Evolutionary conservation across 768 basidiomycete species (phyloP).

Genomic region (Austroboletus festivus): DNA sequence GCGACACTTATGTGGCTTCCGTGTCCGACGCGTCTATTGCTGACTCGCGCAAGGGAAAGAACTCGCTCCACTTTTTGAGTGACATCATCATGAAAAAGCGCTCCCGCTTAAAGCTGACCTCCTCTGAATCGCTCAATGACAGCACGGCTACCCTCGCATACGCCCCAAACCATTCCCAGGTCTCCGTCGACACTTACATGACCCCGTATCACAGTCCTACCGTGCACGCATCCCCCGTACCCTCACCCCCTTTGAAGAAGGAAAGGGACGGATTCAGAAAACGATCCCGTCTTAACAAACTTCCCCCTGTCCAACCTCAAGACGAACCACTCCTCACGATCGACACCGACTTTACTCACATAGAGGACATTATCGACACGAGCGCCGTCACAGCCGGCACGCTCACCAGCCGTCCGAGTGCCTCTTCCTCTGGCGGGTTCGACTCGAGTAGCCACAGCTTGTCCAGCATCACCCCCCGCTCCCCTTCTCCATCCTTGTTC

Average conservation of each 20-base stretch:
- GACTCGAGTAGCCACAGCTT: conserved; percentile 35
- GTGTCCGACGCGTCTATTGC: conserved; percentile 35
- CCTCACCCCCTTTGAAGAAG: conserved; percentile 23
- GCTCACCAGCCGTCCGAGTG: conserved; percentile 16
- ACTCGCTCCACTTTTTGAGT: conserved; percentile 40
- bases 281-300: conserved; percentile 22
- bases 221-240: conserved; percentile 7
- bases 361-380: conserved; percentile 78
- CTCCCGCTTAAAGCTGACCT: conserved; percentile 39
- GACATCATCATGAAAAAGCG: conserved; percentile 41
- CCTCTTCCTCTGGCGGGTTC: conserved; percentile 14
- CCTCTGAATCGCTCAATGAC: conserved; percentile 30
- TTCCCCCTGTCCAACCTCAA: conserved; percentile 22
- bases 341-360: conserved; percentile 44
- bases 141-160: conserved; percentile 34
- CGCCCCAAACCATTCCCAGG: conserved; percentile 35
- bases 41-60: conserved; percentile 45
- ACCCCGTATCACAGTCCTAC: conserved; percentile 2
- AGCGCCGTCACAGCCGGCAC: conserved; percentile 5
- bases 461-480: conserved; percentile 41
- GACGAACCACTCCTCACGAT: conserved; percentile 19
- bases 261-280: conserved; percentile 22
- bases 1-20: conserved; percentile 29
- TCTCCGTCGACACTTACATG: conserved; percentile 23
- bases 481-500: conserved; percentile 31